Conservation (phyloP, 2,329 filamentous ascomycete genomes). For the Cordyceps cateniannulata region DNA sequence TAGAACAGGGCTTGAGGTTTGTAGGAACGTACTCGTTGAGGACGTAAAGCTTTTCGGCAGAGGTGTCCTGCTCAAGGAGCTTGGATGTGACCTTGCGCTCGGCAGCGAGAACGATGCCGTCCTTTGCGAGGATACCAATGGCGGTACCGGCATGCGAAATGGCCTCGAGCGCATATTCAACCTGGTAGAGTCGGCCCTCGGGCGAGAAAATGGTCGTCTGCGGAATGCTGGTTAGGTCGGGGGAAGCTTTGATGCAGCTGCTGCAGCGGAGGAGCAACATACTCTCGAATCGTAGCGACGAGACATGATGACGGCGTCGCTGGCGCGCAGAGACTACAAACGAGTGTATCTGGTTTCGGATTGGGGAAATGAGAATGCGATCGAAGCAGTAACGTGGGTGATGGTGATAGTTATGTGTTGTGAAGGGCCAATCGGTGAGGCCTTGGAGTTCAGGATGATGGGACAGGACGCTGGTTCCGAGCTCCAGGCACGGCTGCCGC, state of each 20-base stretch:
- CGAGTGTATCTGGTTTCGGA: neutral
- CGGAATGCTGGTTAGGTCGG: slow-evolving; percentile 11
- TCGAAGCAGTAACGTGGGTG: neutral
- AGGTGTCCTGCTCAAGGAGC: slow-evolving; percentile 97
- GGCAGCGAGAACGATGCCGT: slow-evolving; percentile 95
- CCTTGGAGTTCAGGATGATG: slow-evolving; percentile 15
- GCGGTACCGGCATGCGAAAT: slow-evolving; percentile 98
- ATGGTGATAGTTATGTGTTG: slow-evolving; percentile 1
- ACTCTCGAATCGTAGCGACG: slow-evolving; percentile 96
- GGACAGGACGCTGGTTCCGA: slow-evolving; percentile 18
- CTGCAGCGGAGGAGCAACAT: slow-evolving; percentile 33
- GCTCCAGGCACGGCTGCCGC: slow-evolving; percentile 40
- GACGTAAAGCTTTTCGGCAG: slow-evolving; percentile 99
- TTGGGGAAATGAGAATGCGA: neutral
- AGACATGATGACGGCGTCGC: slow-evolving; percentile 58
- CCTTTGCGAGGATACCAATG: slow-evolving; percentile 91
- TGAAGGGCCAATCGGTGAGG: neutral
- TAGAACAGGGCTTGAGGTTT: neutral
- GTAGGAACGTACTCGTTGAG: slow-evolving; percentile 74
- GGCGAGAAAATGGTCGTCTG: slow-evolving; percentile 99
- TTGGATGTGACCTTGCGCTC: slow-evolving; percentile 99
- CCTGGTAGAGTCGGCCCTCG: slow-evolving; percentile 96
- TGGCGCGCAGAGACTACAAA: neutral
- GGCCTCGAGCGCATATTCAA: slow-evolving; percentile 97
- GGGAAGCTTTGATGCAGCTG: slow-evolving; percentile 4